phyloP scores from a whole-genome alignment of 106 monocot genomes.

The Dactylorhiza incarnata region DNA sequence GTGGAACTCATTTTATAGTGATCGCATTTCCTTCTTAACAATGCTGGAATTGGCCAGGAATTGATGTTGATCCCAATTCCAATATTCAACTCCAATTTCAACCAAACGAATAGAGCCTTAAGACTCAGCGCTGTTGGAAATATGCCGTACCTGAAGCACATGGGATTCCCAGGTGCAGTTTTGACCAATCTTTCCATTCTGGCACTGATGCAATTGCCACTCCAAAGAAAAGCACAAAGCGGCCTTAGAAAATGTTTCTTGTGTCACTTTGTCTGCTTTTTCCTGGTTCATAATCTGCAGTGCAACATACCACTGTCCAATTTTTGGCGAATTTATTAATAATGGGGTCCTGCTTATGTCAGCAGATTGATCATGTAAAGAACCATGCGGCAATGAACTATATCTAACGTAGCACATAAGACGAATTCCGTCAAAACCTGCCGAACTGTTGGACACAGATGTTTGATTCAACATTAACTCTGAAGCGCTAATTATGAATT shows the following conservation, averaged over 20 bases:
- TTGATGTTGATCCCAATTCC: no score
- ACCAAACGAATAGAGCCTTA: not conserved
- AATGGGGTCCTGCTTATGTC: constrained; percentile 50
- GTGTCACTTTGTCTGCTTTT: constrained; percentile 14
- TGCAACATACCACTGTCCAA: constrained; percentile 72
- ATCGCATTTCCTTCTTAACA: no score
- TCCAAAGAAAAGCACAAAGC: constrained; percentile 58
- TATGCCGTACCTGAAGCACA: constrained; percentile 53
- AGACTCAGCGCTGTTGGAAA: not conserved
- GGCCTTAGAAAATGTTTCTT: constrained; percentile 8
- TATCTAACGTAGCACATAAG: constrained; percentile 71
- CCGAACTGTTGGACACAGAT: constrained; percentile 20
- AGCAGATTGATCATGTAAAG: constrained; percentile 55
- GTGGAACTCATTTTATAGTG: no score
- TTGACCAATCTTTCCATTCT: constrained; percentile 51
- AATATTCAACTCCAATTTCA: no score
- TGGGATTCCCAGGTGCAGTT: constrained; percentile 64
- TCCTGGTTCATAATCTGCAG: constrained; percentile 49
- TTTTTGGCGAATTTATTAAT: constrained; percentile 50
- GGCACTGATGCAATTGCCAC: constrained; percentile 61
- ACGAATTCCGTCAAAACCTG: constrained; percentile 18
- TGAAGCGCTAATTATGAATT: constrained; percentile 36
- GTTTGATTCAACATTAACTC: constrained; percentile 26
- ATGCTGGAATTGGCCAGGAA: no score
- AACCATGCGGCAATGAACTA: constrained; percentile 52